Conservation (phyloP, 805 yeast genomes). For the Komagataella pastoris region DNA sequence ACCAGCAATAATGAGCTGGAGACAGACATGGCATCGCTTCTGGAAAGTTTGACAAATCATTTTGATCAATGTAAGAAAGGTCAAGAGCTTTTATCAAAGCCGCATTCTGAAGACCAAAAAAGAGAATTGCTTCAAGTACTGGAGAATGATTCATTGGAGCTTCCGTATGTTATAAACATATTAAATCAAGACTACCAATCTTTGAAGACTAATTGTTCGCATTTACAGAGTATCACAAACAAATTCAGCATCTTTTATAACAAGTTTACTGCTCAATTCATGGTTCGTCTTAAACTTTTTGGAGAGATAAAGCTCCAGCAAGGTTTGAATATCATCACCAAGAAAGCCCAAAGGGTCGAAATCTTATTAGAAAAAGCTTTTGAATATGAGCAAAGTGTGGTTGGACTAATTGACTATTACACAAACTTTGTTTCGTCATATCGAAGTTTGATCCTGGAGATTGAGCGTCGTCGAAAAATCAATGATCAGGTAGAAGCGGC, state of each 20-base stretch:
- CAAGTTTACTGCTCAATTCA: conserved; percentile 6
- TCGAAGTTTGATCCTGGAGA: conserved; percentile 35
- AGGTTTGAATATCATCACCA: conserved; percentile 7
- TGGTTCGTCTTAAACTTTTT: conserved; percentile 14
- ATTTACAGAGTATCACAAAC: conserved; percentile 14
- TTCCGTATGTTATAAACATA: conserved; percentile 41
- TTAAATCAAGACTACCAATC: conserved; percentile 10
- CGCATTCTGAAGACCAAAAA: conserved; percentile 15
- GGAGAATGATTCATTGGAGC: conserved; percentile 37
- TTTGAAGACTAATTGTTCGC: conserved; percentile 17
- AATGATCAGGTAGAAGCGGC: conserved; percentile 25
- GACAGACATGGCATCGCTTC: conserved; percentile 52
- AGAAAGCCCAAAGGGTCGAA: conserved; percentile 5
- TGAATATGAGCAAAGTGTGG: conserved; percentile 5
- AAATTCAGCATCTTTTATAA: conserved; percentile 11
- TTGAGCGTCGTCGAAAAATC: conserved; percentile 31
- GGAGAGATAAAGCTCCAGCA: conserved; percentile 13
- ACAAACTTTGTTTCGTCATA: conserved; percentile 37
- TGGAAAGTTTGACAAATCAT: conserved; percentile 67
- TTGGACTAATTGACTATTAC: conserved; percentile 32
- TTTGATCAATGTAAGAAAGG: conserved; percentile 65
- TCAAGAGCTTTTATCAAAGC: conserved; percentile 20
- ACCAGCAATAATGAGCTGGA: conserved; percentile 38
- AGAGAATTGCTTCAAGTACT: conserved; percentile 31
- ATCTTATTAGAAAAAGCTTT: conserved; percentile 7